Base-by-base conservation (phyloP, 108 stramenopile species). In the Parietichytrium sp. region DNA sequence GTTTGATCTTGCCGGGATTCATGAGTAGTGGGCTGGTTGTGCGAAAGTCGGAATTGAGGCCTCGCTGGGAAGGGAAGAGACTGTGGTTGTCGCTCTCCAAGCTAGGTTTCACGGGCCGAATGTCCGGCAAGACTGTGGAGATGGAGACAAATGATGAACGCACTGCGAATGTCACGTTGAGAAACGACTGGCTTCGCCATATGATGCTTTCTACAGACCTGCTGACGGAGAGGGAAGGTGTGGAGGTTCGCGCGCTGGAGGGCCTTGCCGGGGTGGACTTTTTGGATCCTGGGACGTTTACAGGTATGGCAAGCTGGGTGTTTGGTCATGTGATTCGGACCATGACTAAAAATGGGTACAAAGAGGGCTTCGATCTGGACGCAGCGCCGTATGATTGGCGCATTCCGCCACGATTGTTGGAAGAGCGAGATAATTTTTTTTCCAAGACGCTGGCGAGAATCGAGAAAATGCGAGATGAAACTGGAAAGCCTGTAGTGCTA, bases 321-420 rank as follows among this genome's bases (percentile, higher is more conserved):
- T 88, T 88, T 77, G 86, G 86, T 20, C 84, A 81, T 12, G 54
- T 86, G 3, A 88, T 88, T 33, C 12, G 27, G 8, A 79, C 84
- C 27, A 48, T 88, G 27, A 47, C 79, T 47, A 51, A 82, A 47
- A 53, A 12, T 8, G 88, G 88, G 15, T 88, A 88, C 78, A 52
- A 48, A 26, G 84, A 79, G 36, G 81, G 51, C 6, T 48, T 42
- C 49, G 84, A 88, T 83, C 55, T 88, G 6, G 81, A 86, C 36
- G 88, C 88, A 20, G 81, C 83, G 27, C 53, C 88, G 42, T 88
- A 88, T 52, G 88, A 88, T 61, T 88, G 88, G 88, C 50, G 88
- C n/a, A 23, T 88, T 52, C 55, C 88, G 61, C 88, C 88, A 6
- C 6, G 6, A 6, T 78, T 78, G 4, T 48, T 88, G 80, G 83